Conservation (phyloP, 208 protist genomes). For the Leishmania amazonensis region DNA sequence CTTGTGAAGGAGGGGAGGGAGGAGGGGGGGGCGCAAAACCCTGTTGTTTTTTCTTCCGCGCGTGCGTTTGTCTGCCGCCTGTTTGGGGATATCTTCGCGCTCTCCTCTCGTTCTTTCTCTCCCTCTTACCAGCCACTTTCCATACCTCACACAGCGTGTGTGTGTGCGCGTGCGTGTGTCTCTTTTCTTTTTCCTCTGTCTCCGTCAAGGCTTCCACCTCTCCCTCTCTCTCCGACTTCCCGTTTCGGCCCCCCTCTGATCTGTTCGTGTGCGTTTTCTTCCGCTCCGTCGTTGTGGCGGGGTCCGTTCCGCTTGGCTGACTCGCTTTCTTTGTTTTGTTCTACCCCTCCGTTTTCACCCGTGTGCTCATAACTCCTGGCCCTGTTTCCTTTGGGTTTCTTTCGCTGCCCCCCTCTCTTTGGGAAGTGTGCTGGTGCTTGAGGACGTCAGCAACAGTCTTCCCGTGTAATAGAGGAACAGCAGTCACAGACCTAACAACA, state of each 20-base stretch:
- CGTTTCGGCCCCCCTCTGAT: not conserved
- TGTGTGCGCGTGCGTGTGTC: not conserved
- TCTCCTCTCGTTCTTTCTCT: not conserved
- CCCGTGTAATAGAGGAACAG: not conserved
- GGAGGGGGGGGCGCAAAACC: no score
- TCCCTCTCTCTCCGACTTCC: not conserved
- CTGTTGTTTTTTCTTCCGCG: not conserved
- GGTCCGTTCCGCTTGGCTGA: not conserved
- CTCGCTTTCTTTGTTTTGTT: conserved; percentile 6
- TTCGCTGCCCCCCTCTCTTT: not conserved
- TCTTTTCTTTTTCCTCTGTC: not conserved
- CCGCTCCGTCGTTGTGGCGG: not conserved
- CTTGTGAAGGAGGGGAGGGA: no score
- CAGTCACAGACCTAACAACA: not conserved
- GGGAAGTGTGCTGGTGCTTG: not conserved
- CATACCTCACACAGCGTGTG: not conserved
- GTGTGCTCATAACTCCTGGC: not conserved
- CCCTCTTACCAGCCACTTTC: not conserved
- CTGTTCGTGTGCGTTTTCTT: not conserved
- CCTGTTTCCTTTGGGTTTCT: not conserved
- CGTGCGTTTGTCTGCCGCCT: not conserved
- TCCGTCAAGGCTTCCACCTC: no score
- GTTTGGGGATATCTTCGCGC: not conserved
- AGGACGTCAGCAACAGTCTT: not conserved
- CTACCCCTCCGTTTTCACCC: not conserved